Evolutionary conservation across 768 basidiomycete genomes (phyloP), one percentile per base, ranked within the genome.

Genomic region (Russula abietina): DNA sequence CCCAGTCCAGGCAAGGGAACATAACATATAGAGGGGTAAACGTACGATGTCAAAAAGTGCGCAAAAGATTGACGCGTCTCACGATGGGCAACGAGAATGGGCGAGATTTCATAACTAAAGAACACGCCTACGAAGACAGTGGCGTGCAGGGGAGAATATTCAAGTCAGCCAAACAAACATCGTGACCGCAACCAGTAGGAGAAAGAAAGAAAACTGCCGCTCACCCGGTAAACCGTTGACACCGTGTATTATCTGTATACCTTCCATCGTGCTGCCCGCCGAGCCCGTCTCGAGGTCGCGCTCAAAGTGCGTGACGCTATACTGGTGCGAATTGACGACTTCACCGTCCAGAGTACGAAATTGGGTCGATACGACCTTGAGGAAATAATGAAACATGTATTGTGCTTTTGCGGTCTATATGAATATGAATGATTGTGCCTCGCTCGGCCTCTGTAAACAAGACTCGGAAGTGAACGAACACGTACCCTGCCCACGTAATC

Each of bases 341-440:
- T 87, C 81, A 33, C 86, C 89, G 64, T 88, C 83, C 30, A 96
- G 77, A n/a, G 87, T 89, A 65, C 84, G 82, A 77, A 97, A 98
- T 71, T 89, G 88, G 2, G 96, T 99, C 8, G 93, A 93, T 45
- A 99, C 97, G 50, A 99, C 96, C 75, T 99, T 99, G 70, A 99
- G 80, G 85, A 98, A 98, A 75, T 98, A 96, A 72, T 98, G 93
- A 83, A 93, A 97, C 93, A 97, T 94, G 73, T 92, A 96, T 68
- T 93, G 83, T 28, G 86, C 75, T 71, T 89, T 89, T 67, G 74
- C 77, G 1, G 93, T 93, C 88, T 91, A 24, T 32, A 61, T 1
- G 28, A 1, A 33, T 33, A 33, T 33, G 8, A 36, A 36, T 36
- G 7, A 19, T n/a, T 38, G 11, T 24, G 17, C 12, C 24, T 30